Evolutionary conservation across 345 rosid genomes (phyloP), one percentile per base, ranked within the genome.

Genomic region (Populus davidiana): DNA sequence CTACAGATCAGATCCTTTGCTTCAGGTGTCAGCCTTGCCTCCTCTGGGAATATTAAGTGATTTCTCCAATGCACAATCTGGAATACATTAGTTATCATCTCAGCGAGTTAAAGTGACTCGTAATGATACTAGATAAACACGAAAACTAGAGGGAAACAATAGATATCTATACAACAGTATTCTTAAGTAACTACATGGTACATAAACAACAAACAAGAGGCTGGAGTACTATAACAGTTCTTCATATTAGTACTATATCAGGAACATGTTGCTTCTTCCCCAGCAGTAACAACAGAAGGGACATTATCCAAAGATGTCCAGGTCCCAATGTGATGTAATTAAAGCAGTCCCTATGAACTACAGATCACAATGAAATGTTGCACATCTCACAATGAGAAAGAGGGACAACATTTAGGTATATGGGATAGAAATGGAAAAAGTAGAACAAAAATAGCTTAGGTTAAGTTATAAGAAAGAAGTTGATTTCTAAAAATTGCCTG

Each of bases 51-150:
- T 75, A 81, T 85, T 78, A 94, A 79, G 84, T 93, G 97, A 85
- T 83, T 88, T 85, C 83, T 89, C 98, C 98, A 94, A 78, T 89
- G 89, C 78, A 93, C 95, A 78, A 94, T 94, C 98, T 93, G 87
- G 64, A 62, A 79, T 62, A 52, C 67, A 85, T 74, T 20, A 63
- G 17, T 31, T 6, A 69, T 54, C 54, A 78, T 47, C 50, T 47
- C 17, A 38, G 52, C 50, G 16, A 72, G 36, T 33, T 17, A 66
- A 5, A 66, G 25, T 18, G 12, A 36, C 44, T 41, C 14, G 0
- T 10, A 10, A 10, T 25, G 5, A 25, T 43, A 70, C 47, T 12
- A 14, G 36, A 23, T 27, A 14, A 47, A 13, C 3, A 44, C 2
- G 27, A n/a, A 43, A 43, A 49, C 36, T n/a, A 52, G 8, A 69